These are phyloP conservation scores for Ganoderma sinense DNA, from an alignment of 1,284 basidiomycete genomes.

Conservation along the genomic window DNA sequence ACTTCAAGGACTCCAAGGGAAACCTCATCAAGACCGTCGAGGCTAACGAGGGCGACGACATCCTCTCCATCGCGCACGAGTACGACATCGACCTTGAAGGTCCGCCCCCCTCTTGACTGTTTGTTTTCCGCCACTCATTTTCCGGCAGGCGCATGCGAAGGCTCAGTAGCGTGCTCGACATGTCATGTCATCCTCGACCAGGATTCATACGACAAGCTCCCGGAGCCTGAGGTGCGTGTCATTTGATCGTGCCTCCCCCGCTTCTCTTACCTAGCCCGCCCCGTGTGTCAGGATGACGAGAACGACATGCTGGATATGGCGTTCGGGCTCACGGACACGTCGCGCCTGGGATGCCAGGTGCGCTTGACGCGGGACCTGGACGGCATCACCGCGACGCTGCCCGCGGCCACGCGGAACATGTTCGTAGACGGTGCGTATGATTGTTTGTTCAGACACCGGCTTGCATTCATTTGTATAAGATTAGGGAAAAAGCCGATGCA, in stretches of 20 bases:
- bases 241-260: constrained; percentile 3
- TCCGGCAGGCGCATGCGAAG: constrained; percentile 89
- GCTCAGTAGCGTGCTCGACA: constrained; percentile 96
- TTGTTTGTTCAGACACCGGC: too few species aligned
- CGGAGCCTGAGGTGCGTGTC: constrained; percentile 76
- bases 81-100: constrained; percentile 98
- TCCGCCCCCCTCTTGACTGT: constrained; percentile 41
- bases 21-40: constrained; percentile 87
- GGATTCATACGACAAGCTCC: constrained; percentile 85
- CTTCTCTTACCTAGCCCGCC: not conserved
- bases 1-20: constrained; percentile 92
- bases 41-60: constrained; percentile 93
- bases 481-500: constrained; percentile 57
- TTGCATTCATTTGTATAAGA: not conserved
- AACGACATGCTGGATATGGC: constrained; percentile 99
- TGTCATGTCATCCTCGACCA: constrained; percentile 93
- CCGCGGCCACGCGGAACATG: constrained; percentile 96
- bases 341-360: constrained; percentile 85
- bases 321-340: constrained; percentile 96
- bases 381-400: constrained; percentile 87
- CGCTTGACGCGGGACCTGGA: constrained; percentile 84
- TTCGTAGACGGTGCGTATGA: constrained; percentile 83
- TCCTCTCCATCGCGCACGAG: constrained; percentile 93
- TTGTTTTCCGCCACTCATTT: not conserved
- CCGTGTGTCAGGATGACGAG: constrained; percentile 77